These are phyloP conservation scores for Trametes elegans DNA, from an alignment of 768 basidiomycete species.

Conservation along the genomic window DNA sequence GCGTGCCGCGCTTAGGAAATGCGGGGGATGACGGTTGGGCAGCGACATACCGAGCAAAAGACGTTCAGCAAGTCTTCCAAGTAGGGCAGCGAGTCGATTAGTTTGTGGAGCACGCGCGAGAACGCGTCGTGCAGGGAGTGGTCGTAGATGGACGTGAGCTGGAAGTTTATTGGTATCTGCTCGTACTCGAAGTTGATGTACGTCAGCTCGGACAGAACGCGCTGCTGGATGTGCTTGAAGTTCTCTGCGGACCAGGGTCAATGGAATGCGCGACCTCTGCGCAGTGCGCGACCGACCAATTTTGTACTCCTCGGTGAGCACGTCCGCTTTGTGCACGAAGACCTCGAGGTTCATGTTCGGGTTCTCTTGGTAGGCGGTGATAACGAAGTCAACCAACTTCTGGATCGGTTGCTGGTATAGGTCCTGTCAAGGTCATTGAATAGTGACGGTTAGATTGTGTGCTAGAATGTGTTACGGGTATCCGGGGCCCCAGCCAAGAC, in stretches of 20 bases:
- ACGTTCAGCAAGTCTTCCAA: slow-evolving; percentile 87
- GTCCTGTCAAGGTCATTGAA: slow-evolving; percentile 46
- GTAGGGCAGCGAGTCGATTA: slow-evolving; percentile 80
- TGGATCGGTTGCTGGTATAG: slow-evolving; percentile 82
- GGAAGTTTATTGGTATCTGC: slow-evolving; percentile 78
- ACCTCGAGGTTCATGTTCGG: slow-evolving; percentile 81
- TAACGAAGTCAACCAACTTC: slow-evolving; percentile 78
- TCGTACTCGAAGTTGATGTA: slow-evolving; percentile 78
- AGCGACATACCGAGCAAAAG: slow-evolving; percentile 63
- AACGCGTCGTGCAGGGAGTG: slow-evolving; percentile 91
- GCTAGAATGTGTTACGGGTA: too few species aligned
- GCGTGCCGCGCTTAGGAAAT: neutral
- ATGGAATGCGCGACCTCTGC: neutral
- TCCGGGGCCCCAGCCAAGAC: too few species aligned
- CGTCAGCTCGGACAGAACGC: slow-evolving; percentile 76
- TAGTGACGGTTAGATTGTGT: too few species aligned
- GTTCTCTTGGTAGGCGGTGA: slow-evolving; percentile 72
- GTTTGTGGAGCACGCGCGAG: slow-evolving; percentile 83
- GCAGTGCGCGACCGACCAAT: slow-evolving; percentile 53
- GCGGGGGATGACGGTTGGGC: too few species aligned
- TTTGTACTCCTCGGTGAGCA: slow-evolving; percentile 87
- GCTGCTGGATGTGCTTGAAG: slow-evolving; percentile 86
- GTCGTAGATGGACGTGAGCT: slow-evolving; percentile 92
- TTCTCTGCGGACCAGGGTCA: slow-evolving; percentile 54
- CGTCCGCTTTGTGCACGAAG: slow-evolving; percentile 95